phyloP scores from a whole-genome alignment of 805 yeast species.

The Yamadazyma phyllophila region DNA sequence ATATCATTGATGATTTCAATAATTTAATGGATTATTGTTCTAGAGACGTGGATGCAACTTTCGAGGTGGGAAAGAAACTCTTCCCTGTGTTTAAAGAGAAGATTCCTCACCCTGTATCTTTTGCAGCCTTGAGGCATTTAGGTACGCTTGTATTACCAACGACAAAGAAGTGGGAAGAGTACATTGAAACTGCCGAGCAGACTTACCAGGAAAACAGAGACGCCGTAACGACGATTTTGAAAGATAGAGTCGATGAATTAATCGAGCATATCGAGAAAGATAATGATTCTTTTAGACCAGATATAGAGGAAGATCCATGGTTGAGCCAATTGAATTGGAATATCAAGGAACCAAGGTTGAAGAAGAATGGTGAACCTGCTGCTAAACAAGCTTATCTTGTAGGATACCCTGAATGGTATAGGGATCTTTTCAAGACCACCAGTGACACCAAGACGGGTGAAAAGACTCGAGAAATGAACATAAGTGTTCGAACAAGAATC shows the following conservation, averaged over 20 bases:
- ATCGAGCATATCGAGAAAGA: conserved; percentile 41
- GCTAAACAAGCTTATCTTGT: conserved; percentile 75
- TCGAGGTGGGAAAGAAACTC: conserved; percentile 60
- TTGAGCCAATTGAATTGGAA: conserved; percentile 87
- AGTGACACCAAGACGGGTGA: conserved; percentile 23
- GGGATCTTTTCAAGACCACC: conserved; percentile 45
- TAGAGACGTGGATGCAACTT: conserved; percentile 75
- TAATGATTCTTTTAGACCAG: conserved; percentile 22
- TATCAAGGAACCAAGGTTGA: conserved; percentile 53
- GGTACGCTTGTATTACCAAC: conserved; percentile 80
- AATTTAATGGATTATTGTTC: conserved; percentile 79
- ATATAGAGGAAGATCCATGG: conserved; percentile 77
- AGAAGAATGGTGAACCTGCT: conserved; percentile 65
- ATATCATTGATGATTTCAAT: conserved; percentile 56
- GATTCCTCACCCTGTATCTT: conserved; percentile 93
- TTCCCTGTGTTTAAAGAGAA: conserved; percentile 64
- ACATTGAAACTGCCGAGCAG: conserved; percentile 65
- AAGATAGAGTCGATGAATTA: conserved; percentile 58
- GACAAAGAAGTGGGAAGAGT: conserved; percentile 66
- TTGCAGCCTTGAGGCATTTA: conserved; percentile 78
- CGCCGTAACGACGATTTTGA: conserved; percentile 57
- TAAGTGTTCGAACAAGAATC: conserved; percentile 70
- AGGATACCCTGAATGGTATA: conserved; percentile 94
- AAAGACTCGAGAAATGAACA: conserved; percentile 41
- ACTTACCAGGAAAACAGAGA: conserved; percentile 58